Conservation (phyloP, 2,329 filamentous ascomycete species). For the Exophiala mesophila region DNA sequence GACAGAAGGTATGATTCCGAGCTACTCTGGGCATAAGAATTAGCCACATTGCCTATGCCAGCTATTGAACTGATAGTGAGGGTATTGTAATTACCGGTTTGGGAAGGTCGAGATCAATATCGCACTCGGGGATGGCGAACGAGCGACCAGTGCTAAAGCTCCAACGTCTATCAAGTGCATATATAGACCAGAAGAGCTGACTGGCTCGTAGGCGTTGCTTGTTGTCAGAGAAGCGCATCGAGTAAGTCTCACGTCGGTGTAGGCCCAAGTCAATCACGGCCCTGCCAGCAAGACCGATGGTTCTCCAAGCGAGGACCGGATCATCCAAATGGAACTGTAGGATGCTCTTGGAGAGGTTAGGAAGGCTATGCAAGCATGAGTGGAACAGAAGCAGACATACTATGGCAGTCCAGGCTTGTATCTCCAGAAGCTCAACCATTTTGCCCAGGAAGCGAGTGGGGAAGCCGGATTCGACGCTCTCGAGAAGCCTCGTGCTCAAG, state of each 20-base stretch:
- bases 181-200: conserved; percentile 48
- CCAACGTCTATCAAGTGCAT: conserved; percentile 49
- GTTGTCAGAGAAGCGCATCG: conserved; percentile 32
- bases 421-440: not conserved
- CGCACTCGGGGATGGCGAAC: conserved; percentile 45
- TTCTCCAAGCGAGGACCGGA: conserved; percentile 46
- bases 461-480: not conserved
- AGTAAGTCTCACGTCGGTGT: conserved; percentile 43
- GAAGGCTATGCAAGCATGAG: not conserved
- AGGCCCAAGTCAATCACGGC: conserved; percentile 47
- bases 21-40: not conserved
- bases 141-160: conserved; percentile 49
- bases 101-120: conserved; percentile 46
- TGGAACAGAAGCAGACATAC: not conserved
- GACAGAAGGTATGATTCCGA: conserved; percentile 21
- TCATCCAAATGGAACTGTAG: conserved; percentile 40
- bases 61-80: not conserved
- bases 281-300: conserved; percentile 44
- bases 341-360: not conserved
- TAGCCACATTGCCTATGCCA: not conserved
- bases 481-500: not conserved
- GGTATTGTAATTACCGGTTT: conserved; percentile 36
- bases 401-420: not conserved
- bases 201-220: conserved; percentile 29
- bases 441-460: not conserved